Percentiles rank a stretch among this genome's conserved stretches.
These are phyloP conservation scores for Dendrocalamus sinicus DNA, from an alignment of 176 grass and related monocot species.

Conservation along the genomic window DNA sequence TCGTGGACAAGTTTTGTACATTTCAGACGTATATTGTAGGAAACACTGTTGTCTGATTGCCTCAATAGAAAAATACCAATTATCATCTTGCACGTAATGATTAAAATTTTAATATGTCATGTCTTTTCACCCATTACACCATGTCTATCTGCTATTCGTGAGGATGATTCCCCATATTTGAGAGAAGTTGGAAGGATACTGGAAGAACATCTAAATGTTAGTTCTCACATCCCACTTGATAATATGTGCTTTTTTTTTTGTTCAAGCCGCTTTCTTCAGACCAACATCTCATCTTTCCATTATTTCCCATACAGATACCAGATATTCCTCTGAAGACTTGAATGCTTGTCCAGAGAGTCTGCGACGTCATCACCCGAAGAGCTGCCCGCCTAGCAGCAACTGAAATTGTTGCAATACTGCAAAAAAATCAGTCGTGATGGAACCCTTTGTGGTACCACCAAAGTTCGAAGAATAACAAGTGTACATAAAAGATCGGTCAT, in stretches of 20 bases:
- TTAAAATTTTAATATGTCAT: background rate
- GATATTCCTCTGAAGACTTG: conserved; percentile 65
- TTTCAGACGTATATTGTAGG: background rate
- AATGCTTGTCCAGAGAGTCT: conserved; percentile 68
- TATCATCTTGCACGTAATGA: background rate
- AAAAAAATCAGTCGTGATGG: conserved; percentile 78
- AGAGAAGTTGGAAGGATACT: conserved; percentile 63
- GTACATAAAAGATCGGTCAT: conserved; percentile 58
- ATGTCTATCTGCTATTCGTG: conserved; percentile 64
- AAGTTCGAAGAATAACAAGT: conserved; percentile 43
- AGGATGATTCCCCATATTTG: conserved; percentile 72
- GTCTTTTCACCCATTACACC: conserved; percentile 56
- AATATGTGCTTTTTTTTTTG: background rate
- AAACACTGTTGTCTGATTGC: background rate
- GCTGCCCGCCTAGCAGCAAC: conserved; percentile 74
- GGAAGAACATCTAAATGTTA: conserved; percentile 69
- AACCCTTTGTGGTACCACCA: conserved; percentile 44
- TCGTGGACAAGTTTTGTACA: background rate
- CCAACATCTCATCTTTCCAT: background rate
- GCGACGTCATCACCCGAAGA: conserved; percentile 62
- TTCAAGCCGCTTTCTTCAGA: background rate
- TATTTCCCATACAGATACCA: conserved; percentile 50
- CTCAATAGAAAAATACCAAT: background rate
- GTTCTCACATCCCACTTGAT: background rate
- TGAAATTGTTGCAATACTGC: conserved; percentile 74